Percentiles rank a stretch among this genome's conserved stretches.
Evolutionary conservation across 306 rosid species (phyloP).

Genomic region (Lathyrus aphaca): DNA sequence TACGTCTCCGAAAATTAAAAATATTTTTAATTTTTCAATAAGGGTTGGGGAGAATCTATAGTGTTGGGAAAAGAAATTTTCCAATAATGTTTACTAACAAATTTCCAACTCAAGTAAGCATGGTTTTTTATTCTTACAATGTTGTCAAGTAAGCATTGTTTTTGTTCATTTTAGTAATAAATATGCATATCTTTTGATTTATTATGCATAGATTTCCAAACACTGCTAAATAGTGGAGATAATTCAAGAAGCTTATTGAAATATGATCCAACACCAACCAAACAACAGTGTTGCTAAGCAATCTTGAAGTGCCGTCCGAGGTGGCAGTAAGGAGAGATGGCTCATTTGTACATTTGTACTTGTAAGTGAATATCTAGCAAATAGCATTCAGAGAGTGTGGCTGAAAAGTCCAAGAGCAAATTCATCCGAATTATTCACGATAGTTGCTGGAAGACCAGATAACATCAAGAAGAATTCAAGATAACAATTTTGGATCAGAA

Average conservation of each 20-base stretch:
- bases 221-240: slow-evolving; percentile 34
- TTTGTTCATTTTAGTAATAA: not conserved
- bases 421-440: slow-evolving; percentile 37
- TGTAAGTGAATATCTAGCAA: slow-evolving; percentile 41
- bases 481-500: too few relatives aligned
- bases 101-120: slow-evolving; percentile 42
- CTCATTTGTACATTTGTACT: slow-evolving; percentile 46
- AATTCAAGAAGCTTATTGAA: slow-evolving; percentile 46
- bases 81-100: too few relatives aligned
- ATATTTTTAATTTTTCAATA: too few relatives aligned
- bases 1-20: too few relatives aligned
- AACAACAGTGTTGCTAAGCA: slow-evolving; percentile 42
- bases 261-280: slow-evolving; percentile 45
- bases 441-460: slow-evolving; percentile 31
- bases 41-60: too few relatives aligned
- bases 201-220: slow-evolving; percentile 34
- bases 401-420: slow-evolving; percentile 43
- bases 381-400: slow-evolving; percentile 48
- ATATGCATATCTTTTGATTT: not conserved
- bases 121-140: not conserved
- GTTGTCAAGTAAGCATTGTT: not conserved
- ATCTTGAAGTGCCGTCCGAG: slow-evolving; percentile 46
- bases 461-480: slow-evolving; percentile 44
- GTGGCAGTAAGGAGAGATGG: slow-evolving; percentile 48
- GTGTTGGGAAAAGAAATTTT: too few relatives aligned